These are phyloP conservation scores for Cladosporium sp. DNA, from an alignment of 2,329 filamentous ascomycete species.

Conservation along the genomic window DNA sequence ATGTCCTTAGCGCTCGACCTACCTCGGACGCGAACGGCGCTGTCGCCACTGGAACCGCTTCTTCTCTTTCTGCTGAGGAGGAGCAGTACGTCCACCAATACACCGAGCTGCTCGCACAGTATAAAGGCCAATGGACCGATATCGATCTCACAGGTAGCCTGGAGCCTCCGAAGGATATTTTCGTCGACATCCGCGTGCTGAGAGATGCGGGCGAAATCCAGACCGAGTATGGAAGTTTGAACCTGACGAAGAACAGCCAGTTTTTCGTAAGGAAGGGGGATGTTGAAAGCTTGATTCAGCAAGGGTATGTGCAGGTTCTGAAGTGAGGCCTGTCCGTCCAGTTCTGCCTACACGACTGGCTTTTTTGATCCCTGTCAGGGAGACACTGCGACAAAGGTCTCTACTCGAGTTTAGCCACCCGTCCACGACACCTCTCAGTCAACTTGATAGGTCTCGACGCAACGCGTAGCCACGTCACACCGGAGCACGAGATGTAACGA, in stretches of 20 bases:
- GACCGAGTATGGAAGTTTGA: constrained; percentile 98
- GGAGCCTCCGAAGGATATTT: constrained; percentile 90
- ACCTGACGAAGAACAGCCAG: constrained; percentile 94
- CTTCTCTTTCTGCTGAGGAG: constrained; percentile 77
- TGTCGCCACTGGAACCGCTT: background rate
- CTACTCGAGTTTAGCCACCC: too few species aligned
- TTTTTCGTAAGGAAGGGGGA: constrained; percentile 96
- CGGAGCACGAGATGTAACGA: too few species aligned
- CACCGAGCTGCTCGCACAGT: constrained; percentile 85
- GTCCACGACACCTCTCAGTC: too few species aligned
- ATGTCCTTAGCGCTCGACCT: constrained; percentile 66
- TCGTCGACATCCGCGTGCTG: constrained; percentile 92
- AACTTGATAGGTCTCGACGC: too few species aligned
- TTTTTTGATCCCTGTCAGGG: too few species aligned
- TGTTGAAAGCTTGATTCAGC: constrained; percentile 87
- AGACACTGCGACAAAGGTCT: too few species aligned
- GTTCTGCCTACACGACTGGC: too few species aligned
- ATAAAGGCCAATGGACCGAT: constrained; percentile 98
- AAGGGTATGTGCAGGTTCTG: constrained; percentile 90
- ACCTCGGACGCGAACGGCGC: constrained; percentile 45
- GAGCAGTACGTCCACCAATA: constrained; percentile 95
- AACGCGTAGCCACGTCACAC: too few species aligned
- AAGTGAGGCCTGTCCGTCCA: constrained; percentile 50
- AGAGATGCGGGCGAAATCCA: constrained; percentile 98
- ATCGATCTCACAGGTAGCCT: constrained; percentile 91